These are phyloP conservation scores for Endoconidiophora polonica DNA, from an alignment of 2,329 filamentous ascomycete species.

Conservation along the genomic window DNA sequence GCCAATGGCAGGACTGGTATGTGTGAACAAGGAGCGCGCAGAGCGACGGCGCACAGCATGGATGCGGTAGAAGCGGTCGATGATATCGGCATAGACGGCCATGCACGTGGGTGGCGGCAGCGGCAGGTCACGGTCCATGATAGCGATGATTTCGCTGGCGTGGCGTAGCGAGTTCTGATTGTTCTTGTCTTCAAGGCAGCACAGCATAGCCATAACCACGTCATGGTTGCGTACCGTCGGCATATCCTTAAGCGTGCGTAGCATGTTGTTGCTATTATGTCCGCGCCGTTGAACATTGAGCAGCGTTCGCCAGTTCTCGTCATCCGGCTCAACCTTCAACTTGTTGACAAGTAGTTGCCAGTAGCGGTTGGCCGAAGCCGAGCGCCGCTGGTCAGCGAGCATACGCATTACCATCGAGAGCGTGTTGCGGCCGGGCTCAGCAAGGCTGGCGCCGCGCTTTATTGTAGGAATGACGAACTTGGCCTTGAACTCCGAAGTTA, in stretches of 20 bases:
- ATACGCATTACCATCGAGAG: constrained; percentile 55
- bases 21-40: background rate
- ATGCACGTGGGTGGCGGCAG: constrained; percentile 12
- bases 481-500: background rate
- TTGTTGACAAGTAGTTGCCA: constrained; percentile 55
- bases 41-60: constrained; percentile 1
- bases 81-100: constrained; percentile 6
- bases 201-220: constrained; percentile 8
- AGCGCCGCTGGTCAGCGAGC: constrained; percentile 41
- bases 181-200: constrained; percentile 57
- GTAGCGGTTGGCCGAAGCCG: constrained; percentile 51
- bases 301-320: constrained; percentile 51
- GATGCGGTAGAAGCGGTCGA: constrained; percentile 7
- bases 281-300: constrained; percentile 49
- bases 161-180: constrained; percentile 53
- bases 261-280: constrained; percentile 45
- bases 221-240: constrained; percentile 24
- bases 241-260: constrained; percentile 41
- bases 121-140: constrained; percentile 25
- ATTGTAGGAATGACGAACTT: too few relatives aligned
- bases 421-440: constrained; percentile 34
- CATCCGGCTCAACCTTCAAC: constrained; percentile 49
- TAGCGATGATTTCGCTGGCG: constrained; percentile 49
- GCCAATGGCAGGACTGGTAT: background rate
- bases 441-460: constrained; percentile 17